These are phyloP conservation scores for Ogataea kodamae DNA, from an alignment of 805 yeast genomes.

Conservation along the genomic window DNA sequence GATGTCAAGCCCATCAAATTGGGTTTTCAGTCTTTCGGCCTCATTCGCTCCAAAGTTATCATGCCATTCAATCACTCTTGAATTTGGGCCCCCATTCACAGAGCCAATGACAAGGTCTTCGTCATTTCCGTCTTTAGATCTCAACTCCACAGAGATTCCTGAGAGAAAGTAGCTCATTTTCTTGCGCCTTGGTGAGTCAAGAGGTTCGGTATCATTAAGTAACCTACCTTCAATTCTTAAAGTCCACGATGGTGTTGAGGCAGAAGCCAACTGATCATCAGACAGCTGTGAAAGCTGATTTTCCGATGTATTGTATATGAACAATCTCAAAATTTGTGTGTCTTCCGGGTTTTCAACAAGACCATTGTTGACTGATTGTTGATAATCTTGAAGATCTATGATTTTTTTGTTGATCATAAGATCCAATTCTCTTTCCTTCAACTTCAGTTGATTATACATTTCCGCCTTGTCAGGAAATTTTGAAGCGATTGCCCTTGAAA, in stretches of 20 bases:
- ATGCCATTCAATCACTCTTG: conserved; percentile 82
- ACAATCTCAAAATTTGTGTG: conserved; percentile 69
- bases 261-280: conserved; percentile 17
- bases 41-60: conserved; percentile 45
- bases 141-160: conserved; percentile 78
- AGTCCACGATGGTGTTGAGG: conserved; percentile 62
- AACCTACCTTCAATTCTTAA: conserved; percentile 84
- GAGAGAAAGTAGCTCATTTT: conserved; percentile 79
- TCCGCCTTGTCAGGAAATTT: conserved; percentile 49
- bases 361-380: conserved; percentile 44
- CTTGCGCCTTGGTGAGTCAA: conserved; percentile 46
- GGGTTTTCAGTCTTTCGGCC: conserved; percentile 32
- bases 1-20: conserved; percentile 87
- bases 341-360: conserved; percentile 39
- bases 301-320: conserved; percentile 74
- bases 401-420: conserved; percentile 78
- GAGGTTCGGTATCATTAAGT: conserved; percentile 44
- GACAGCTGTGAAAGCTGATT: conserved; percentile 83
- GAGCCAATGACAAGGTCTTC: conserved; percentile 22
- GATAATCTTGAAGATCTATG: conserved; percentile 75
- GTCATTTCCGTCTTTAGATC: conserved; percentile 27
- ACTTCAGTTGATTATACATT: conserved; percentile 63
- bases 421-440: conserved; percentile 81
- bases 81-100: conserved; percentile 31
- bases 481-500: conserved; percentile 28